Evolutionary conservation across 202 grass and related monocot genomes (phyloP), one percentile per base, ranked within the genome.

Genomic region (Elaeis oleifera): DNA sequence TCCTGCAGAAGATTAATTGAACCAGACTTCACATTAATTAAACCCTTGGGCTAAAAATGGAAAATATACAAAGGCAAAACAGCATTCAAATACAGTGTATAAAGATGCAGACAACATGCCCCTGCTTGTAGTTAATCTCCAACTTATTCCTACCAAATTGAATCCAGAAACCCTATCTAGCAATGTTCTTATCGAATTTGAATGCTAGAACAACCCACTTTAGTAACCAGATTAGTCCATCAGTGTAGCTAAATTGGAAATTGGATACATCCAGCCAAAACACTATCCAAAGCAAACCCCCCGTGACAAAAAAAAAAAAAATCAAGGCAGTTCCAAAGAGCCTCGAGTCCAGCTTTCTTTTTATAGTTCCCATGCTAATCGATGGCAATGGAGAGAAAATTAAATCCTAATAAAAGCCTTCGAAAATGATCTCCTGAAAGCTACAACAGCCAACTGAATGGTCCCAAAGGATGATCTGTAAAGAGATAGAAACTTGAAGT

Each of bases 121-220:
- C 67, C 75, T 60, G 68, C 20, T 32, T 66, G 56, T 22, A 60
- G 26, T 68, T 71, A 82, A 79, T 68, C 53, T 28, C 62, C 84
- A 86, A 82, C 84, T 60, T 71, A 69, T 67, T 86, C 71, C 83
- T 86, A 74, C 74, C 66, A 72, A 86, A 81, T 67, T 67, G 44
- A 63, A 64, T 78, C 74, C 62, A 68, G 29, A 65, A 48, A 73
- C 51, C 27, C 64, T 59, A 48, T 49, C 52, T 49, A 74, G 70
- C 61, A 60, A 75, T 71, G 62, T 64, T 49, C 64, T 71, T 77
- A 73, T 64, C 28, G 31, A 74, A 70, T 53, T 13, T 19, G 49
- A 50, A 65, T 49, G 17, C n/a, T 51, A 44, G 54, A 14, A 31
- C 28, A 31, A 31, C 58, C 69, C 48, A 14, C 62, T 63, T 68